These are phyloP conservation scores for Neurospora sp. DNA, from an alignment of 495 filamentous ascomycete species.

Conservation along the genomic window DNA sequence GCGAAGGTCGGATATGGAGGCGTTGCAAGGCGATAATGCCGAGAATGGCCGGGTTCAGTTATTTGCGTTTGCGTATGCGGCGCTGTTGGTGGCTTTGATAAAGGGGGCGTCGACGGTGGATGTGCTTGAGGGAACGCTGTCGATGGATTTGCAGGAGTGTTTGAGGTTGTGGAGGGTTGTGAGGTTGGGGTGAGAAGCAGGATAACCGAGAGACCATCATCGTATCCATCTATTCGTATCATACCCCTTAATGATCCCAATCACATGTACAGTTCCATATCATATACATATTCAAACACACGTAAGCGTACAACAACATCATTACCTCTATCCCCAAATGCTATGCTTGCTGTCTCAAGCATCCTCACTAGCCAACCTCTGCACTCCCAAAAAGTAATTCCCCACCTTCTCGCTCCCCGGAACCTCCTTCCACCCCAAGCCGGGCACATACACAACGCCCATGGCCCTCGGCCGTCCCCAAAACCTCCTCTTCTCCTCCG, in stretches of 20 bases:
- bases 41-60: not conserved
- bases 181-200: conserved; percentile 42
- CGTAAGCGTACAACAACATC: not conserved
- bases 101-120: conserved; percentile 31
- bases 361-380: conserved; percentile 29
- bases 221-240: too few species aligned
- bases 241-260: too few species aligned
- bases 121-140: conserved; percentile 38
- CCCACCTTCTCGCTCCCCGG: conserved; percentile 73
- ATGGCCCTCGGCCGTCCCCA: conserved; percentile 46
- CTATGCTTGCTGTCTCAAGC: not conserved
- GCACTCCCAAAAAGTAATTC: conserved; percentile 93
- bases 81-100: conserved; percentile 41
- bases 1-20: conserved; percentile 39
- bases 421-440: conserved; percentile 83
- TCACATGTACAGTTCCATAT: too few species aligned
- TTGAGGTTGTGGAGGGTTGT: conserved; percentile 49
- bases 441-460: conserved; percentile 87
- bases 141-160: conserved; percentile 53
- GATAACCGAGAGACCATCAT: too few species aligned
- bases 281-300: too few species aligned
- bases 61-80: conserved; percentile 40
- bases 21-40: conserved; percentile 32
- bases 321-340: too few species aligned
- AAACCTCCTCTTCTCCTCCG: conserved; percentile 31